Evolutionary conservation across 768 basidiomycete genomes (phyloP).

Genomic region (Mycena crocata): DNA sequence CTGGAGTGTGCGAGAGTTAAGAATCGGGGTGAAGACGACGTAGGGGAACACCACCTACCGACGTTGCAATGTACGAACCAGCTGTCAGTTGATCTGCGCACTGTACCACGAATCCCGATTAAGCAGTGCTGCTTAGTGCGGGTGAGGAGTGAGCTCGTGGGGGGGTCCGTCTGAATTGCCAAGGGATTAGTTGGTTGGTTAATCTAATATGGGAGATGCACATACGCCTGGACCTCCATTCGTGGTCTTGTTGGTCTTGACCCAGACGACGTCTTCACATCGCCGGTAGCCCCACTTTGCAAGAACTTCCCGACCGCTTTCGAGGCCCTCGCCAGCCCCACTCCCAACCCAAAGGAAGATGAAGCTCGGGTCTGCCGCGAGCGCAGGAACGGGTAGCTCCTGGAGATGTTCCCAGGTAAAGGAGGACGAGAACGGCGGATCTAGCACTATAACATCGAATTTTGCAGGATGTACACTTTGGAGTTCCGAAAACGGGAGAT

Average conservation of each 20-base stretch:
- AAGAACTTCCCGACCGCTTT: slow-evolving; percentile 90
- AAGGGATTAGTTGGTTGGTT: slow-evolving; percentile 18
- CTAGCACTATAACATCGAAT: slow-evolving; percentile 93
- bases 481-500: slow-evolving; percentile 72
- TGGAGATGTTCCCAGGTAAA: slow-evolving; percentile 90
- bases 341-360: slow-evolving; percentile 97
- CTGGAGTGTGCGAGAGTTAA: slow-evolving; percentile 49
- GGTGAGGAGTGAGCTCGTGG: slow-evolving; percentile 86
- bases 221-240: slow-evolving; percentile 83
- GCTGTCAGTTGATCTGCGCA: slow-evolving; percentile 91
- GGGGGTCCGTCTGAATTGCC: slow-evolving; percentile 76
- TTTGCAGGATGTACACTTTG: slow-evolving; percentile 70
- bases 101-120: slow-evolving; percentile 97
- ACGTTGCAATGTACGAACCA: slow-evolving; percentile 99
- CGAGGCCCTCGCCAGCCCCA: slow-evolving; percentile 90
- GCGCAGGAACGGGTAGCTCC: slow-evolving; percentile 80
- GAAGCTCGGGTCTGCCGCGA: slow-evolving; percentile 93
- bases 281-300: slow-evolving; percentile 95
- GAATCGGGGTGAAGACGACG: slow-evolving; percentile 27
- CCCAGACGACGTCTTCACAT: slow-evolving; percentile 99
- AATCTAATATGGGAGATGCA: slow-evolving; percentile 26
- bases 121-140: slow-evolving; percentile 96
- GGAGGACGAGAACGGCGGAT: slow-evolving; percentile 89
- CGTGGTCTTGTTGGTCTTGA: slow-evolving; percentile 85
- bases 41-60: slow-evolving; percentile 61